phyloP scores from a whole-genome alignment of 2,329 filamentous ascomycete genomes.

The Alternaria brassicicola region DNA sequence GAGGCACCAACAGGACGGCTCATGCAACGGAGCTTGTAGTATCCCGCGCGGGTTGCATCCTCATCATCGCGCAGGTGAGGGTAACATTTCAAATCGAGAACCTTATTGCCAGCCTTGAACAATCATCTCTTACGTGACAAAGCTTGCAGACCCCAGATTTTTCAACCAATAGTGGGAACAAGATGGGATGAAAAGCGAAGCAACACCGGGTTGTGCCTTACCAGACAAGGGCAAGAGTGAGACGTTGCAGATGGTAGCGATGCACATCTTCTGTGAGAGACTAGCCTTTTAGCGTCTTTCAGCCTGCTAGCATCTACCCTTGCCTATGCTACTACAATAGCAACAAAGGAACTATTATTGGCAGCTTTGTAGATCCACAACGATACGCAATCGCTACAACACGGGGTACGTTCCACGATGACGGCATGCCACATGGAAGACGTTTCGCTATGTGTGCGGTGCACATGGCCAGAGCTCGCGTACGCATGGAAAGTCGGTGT shows the following conservation, averaged over 20 bases:
- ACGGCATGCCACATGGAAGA: not conserved
- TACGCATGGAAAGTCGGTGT: not conserved
- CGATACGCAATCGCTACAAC: not conserved
- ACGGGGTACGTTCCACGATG: not conserved
- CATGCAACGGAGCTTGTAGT: not conserved
- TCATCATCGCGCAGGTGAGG: not conserved
- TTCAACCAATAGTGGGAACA: not conserved
- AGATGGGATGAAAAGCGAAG: not conserved
- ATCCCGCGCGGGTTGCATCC: not conserved
- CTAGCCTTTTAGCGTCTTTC: not conserved
- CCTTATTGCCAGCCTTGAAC: not conserved
- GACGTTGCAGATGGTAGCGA: not conserved
- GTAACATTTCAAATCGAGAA: not conserved
- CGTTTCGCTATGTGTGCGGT: not conserved
- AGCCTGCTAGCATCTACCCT: not conserved
- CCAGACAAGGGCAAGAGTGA: not conserved
- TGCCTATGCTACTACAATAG: not conserved
- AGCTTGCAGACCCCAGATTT: not conserved
- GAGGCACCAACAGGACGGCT: not conserved
- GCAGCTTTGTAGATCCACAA: not conserved
- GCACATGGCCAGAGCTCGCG: not conserved
- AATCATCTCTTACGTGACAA: not conserved
- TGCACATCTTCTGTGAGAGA: not conserved
- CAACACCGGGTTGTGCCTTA: not conserved
- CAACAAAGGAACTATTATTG: constrained; percentile 1